Conservation (phyloP, 768 basidiomycete genomes). For the Boletus huronensis region DNA sequence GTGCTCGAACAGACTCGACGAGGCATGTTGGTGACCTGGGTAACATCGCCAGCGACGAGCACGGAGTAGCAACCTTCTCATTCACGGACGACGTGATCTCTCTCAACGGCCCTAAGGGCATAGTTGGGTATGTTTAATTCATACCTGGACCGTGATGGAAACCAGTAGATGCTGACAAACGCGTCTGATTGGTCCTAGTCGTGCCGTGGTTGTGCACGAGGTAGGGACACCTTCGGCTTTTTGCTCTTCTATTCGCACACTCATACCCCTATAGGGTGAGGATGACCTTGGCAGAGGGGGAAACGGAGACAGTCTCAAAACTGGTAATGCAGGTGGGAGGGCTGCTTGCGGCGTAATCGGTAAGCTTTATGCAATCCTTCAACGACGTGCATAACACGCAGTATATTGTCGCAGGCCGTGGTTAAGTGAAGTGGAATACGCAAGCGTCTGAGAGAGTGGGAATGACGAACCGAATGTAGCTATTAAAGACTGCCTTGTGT, state of each 20-base stretch:
- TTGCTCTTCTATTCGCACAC: constrained; percentile 6
- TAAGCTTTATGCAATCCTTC: constrained; percentile 22
- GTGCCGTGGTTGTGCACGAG: constrained; percentile 72
- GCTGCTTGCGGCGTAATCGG: constrained; percentile 85
- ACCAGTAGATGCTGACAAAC: constrained; percentile 1
- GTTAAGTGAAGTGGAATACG: constrained; percentile 6
- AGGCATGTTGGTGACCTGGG: constrained; percentile 78
- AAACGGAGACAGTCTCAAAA: constrained; percentile 67
- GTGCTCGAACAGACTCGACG: constrained; percentile 49
- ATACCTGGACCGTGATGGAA: not conserved
- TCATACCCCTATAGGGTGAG: constrained; percentile 44
- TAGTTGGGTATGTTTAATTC: constrained; percentile 55
- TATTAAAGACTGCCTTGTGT: constrained; percentile 6
- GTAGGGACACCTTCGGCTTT: constrained; percentile 32
- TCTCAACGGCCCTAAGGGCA: constrained; percentile 62
- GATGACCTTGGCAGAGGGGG: constrained; percentile 77
- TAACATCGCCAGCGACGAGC: constrained; percentile 60
- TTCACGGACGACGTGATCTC: constrained; percentile 61
- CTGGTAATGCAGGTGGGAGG: constrained; percentile 73
- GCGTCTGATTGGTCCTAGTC: constrained; percentile 35
- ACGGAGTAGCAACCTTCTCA: constrained; percentile 54
- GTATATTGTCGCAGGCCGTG: constrained; percentile 15
- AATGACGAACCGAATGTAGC: constrained; percentile 4
- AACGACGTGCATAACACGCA: not conserved
- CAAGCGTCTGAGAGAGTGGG: not conserved